Evolutionary conservation across 202 grass and related monocot genomes (phyloP).

Genomic region (Eragrostis tef): DNA sequence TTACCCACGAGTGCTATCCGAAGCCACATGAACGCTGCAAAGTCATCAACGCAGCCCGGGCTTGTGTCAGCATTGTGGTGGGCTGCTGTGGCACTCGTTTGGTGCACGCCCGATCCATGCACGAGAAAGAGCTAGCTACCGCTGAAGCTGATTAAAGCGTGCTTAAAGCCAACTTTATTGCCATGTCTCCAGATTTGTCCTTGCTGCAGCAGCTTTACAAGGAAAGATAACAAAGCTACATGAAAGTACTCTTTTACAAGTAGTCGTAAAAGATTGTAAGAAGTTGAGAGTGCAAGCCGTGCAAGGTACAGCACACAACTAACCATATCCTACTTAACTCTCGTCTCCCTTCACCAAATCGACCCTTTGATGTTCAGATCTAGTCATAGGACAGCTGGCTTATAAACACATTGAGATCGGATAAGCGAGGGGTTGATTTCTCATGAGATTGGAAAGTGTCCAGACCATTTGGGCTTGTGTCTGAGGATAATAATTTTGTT

Average conservation of each 20-base stretch:
- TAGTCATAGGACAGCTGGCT: conserved; percentile 14
- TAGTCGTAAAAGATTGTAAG: not conserved
- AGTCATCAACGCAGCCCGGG: not conserved
- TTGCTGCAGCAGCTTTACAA: conserved; percentile 13
- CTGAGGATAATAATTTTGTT: not conserved
- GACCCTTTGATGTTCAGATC: conserved; percentile 46
- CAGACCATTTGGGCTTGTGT: conserved; percentile 15
- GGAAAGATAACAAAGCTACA: conserved; percentile 16
- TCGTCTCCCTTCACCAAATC: conserved; percentile 36
- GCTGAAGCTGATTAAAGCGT: conserved; percentile 34
- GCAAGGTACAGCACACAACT: conserved; percentile 38
- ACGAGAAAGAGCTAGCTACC: conserved; percentile 37
- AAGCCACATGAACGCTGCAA: not conserved
- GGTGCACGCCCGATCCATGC: conserved; percentile 16
- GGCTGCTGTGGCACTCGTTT: not conserved
- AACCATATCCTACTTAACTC: conserved; percentile 9
- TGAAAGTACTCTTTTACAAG: not conserved
- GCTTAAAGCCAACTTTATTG: conserved; percentile 54
- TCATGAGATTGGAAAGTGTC: conserved; percentile 17
- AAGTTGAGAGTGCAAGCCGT: conserved; percentile 6
- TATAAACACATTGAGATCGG: not conserved
- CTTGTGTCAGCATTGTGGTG: not conserved
- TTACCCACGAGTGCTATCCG: not conserved
- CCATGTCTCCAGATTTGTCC: conserved; percentile 51
- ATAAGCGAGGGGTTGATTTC: not conserved